Conservation (phyloP, 2,329 filamentous ascomycete genomes). For the Neobulgaria alba region DNA sequence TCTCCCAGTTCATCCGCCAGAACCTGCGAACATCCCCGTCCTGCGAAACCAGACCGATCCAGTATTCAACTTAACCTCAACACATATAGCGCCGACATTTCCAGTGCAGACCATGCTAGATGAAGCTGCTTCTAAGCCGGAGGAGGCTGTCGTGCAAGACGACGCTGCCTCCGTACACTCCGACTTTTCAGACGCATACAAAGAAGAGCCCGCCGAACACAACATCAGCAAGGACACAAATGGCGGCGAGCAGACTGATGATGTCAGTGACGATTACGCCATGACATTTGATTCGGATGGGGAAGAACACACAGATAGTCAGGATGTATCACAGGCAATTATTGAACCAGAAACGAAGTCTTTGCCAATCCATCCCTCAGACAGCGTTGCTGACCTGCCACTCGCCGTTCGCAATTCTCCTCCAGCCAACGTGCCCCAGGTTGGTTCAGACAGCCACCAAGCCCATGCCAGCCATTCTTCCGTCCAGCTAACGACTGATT, state of each 20-base stretch:
- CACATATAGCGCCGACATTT: conserved; percentile 39
- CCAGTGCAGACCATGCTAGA: conserved; percentile 7
- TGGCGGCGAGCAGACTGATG: conserved; percentile 14
- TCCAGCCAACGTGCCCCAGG: conserved; percentile 1
- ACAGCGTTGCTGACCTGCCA: conserved; percentile 12
- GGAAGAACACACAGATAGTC: conserved; percentile 27
- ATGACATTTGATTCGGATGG: conserved; percentile 31
- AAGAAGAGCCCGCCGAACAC: conserved; percentile 20
- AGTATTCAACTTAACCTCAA: conserved; percentile 58
- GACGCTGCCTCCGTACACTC: conserved; percentile 22
- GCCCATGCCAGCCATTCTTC: conserved; percentile 17
- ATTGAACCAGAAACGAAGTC: conserved; percentile 22
- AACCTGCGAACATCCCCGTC: conserved; percentile 61
- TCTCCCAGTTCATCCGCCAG: conserved; percentile 58
- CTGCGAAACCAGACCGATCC: conserved; percentile 66
- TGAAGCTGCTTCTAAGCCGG: conserved; percentile 6
- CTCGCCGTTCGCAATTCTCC: conserved; percentile 13
- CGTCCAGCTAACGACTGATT: conserved; percentile 5
- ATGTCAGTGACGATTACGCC: conserved; percentile 30
- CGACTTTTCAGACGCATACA: conserved; percentile 29
- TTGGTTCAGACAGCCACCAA: conserved; percentile 8
- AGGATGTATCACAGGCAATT: conserved; percentile 25
- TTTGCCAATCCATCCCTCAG: conserved; percentile 19
- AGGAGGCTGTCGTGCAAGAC: no score
- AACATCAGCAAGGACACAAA: not conserved